These are phyloP conservation scores for Arthrobotrys musiformis DNA, from an alignment of 2,329 filamentous ascomycete genomes.

Conservation along the genomic window DNA sequence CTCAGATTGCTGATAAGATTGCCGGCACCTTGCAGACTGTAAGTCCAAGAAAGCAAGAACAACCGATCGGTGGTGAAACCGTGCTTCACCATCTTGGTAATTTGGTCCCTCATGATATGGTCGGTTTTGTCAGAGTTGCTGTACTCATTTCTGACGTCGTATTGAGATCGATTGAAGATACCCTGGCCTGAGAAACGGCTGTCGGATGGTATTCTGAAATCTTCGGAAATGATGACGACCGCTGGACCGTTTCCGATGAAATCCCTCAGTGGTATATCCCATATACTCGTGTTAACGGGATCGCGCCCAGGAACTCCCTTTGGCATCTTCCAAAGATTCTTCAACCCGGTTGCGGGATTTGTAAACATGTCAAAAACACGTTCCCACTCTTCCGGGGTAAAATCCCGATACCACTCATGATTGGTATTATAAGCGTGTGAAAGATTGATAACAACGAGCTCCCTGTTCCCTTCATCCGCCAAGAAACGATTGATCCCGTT, in stretches of 20 bases:
- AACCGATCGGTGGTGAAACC: not conserved
- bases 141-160: conserved; percentile 1
- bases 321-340: conserved; percentile 50
- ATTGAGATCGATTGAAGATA: conserved; percentile 20
- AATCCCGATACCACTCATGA: conserved; percentile 61
- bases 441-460: conserved; percentile 66
- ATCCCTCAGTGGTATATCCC: conserved; percentile 56
- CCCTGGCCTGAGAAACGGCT: conserved; percentile 11
- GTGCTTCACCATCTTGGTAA: conserved; percentile 20
- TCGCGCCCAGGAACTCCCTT: conserved; percentile 47
- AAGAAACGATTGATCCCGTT: conserved; percentile 66
- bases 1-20: not conserved
- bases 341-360: conserved; percentile 63
- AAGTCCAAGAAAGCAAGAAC: conserved; percentile 18
- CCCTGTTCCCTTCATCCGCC: conserved; percentile 61
- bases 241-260: conserved; percentile 19
- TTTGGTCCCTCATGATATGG: not conserved
- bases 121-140: not conserved
- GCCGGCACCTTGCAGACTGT: not conserved
- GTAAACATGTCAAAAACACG: conserved; percentile 64
- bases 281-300: conserved; percentile 60
- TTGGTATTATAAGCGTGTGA: conserved; percentile 62
- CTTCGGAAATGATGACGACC: conserved; percentile 12
- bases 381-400: conserved; percentile 63
- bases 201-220: not conserved